phyloP scores from a whole-genome alignment of 108 stramenopile genomes.

The Fistulifera pelliculosa region DNA sequence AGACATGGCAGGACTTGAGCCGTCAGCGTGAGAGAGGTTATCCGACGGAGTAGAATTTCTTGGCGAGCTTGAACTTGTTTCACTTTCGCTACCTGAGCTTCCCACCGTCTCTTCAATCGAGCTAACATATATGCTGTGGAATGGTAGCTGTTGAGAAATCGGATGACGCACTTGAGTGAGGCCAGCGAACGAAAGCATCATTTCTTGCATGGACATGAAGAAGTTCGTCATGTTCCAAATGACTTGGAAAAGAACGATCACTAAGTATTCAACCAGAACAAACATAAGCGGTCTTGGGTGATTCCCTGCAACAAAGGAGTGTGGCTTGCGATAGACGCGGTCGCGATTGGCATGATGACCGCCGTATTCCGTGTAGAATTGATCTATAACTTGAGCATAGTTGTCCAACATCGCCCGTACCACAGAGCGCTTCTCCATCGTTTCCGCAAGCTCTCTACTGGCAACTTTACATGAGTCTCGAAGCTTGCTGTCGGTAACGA shows the following conservation, averaged over 20 bases:
- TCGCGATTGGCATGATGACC: conserved; percentile 48
- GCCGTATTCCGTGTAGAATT: conserved; percentile 35
- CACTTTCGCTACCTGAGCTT: background rate
- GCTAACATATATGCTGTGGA: background rate
- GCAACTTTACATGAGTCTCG: conserved; percentile 23
- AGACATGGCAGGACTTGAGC: background rate
- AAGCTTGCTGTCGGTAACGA: conserved; percentile 23
- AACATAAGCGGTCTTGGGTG: conserved; percentile 27
- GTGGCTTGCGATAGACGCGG: conserved; percentile 21
- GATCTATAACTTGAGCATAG: conserved; percentile 35
- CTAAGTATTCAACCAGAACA: conserved; percentile 23
- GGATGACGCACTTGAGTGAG: background rate
- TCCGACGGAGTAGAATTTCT: background rate
- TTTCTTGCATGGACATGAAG: conserved; percentile 15
- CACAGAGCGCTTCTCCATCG: conserved; percentile 33
- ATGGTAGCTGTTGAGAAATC: conserved; percentile 1
- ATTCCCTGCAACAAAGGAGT: conserved; percentile 31
- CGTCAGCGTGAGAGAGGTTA: background rate
- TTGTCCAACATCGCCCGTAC: conserved; percentile 41
- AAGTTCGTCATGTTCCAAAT: conserved; percentile 19
- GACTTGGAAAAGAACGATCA: conserved; percentile 25
- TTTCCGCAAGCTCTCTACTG: conserved; percentile 16
- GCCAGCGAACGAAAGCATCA: background rate
- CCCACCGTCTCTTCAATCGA: background rate
- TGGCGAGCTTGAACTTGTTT: background rate